Conservation (phyloP, 495 filamentous ascomycete species). For the Penicillium bovifimosum region DNA sequence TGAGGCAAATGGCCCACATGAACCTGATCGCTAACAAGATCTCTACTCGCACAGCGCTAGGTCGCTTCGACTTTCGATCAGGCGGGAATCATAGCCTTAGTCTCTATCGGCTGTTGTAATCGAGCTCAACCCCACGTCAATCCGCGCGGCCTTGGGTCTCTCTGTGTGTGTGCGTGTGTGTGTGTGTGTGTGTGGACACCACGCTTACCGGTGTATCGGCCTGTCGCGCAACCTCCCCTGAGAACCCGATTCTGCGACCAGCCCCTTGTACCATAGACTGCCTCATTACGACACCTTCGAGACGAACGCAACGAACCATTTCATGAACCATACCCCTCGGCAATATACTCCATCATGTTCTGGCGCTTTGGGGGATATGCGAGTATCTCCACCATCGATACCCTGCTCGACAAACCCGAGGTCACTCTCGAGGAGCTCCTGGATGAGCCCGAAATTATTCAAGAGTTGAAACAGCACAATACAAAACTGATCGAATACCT, state of each 20-base stretch:
- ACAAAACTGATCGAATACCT: constrained; percentile 95
- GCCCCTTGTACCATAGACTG: constrained; percentile 28
- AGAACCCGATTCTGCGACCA: constrained; percentile 6
- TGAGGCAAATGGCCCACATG: constrained; percentile 21
- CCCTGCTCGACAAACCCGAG: constrained; percentile 89
- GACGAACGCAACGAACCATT: constrained; percentile 25
- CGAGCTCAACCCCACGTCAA: constrained; percentile 3
- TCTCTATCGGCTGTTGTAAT: neutral
- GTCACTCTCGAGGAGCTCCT: constrained; percentile 93
- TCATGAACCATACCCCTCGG: constrained; percentile 37
- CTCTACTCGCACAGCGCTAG: constrained; percentile 27
- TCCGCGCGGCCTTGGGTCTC: constrained; percentile 9
- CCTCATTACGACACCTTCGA: constrained; percentile 27
- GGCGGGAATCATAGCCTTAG: neutral
- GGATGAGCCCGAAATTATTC: constrained; percentile 91
- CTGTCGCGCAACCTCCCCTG: constrained; percentile 13
- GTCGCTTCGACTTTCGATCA: constrained; percentile 23
- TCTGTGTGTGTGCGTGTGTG: constrained; percentile 21
- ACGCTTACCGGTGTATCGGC: constrained; percentile 14
- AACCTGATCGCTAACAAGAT: constrained; percentile 23
- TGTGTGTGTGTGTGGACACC: constrained; percentile 21
- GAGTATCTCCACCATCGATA: constrained; percentile 92
- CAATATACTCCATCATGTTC: constrained; percentile 73
- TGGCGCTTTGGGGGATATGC: constrained; percentile 99
- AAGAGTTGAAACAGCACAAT: constrained; percentile 97